These are phyloP conservation scores for Raddia distichophylla DNA, from an alignment of 176 grass and related monocot species.

Conservation along the genomic window DNA sequence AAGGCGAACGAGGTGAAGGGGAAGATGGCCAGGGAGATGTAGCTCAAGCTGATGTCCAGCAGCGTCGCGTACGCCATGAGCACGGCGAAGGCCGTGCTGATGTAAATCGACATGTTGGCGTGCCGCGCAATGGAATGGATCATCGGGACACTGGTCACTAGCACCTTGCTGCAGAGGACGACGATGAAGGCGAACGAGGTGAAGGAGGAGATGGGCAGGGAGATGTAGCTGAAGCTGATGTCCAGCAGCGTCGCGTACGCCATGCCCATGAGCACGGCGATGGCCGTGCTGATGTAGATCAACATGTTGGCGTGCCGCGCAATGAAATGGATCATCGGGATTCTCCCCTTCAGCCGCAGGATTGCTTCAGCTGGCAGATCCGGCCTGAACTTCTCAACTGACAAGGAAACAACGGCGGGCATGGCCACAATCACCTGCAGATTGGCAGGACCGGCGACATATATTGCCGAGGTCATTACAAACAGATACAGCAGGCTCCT, in stretches of 20 bases:
- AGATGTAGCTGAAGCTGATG: neutral
- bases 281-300: neutral
- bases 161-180: neutral
- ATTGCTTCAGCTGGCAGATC: neutral
- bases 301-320: neutral
- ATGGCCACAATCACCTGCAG: too few relatives aligned
- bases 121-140: too few relatives aligned
- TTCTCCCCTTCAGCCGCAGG: too few relatives aligned
- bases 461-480: too few relatives aligned
- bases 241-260: neutral
- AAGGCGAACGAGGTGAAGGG: neutral
- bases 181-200: neutral
- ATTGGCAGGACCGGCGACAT: too few relatives aligned
- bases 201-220: neutral
- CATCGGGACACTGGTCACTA: too few relatives aligned
- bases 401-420: too few relatives aligned
- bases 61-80: neutral
- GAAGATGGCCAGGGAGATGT: neutral
- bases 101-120: neutral
- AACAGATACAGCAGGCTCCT: too few relatives aligned
- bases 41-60: neutral
- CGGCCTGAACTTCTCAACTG: neutral
- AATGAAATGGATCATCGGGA: too few relatives aligned
- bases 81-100: neutral
- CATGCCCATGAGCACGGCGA: neutral